Evolutionary conservation across 306 rosid genomes (phyloP), one percentile per base, ranked within the genome.

Genomic region (Acacia crassicarpa): DNA sequence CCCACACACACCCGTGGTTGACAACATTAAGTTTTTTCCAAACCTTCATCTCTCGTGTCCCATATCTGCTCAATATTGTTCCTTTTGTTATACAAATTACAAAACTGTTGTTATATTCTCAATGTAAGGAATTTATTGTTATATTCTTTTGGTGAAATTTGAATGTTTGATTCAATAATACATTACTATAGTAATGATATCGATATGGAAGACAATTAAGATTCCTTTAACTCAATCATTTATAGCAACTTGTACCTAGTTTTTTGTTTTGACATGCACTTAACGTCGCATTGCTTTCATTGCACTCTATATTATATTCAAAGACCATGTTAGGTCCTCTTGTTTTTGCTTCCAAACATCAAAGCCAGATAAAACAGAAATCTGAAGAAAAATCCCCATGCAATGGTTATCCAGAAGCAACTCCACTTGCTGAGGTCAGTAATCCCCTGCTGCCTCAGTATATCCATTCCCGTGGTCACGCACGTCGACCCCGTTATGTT

Each of bases 381-480:
- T 8, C 99, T 90, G 58, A 93, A 95, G 85, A 95, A 85, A 67
- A 95, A 93, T 0, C 99, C 99, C 95, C 92, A 91, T 11, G 99
- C 98, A 27, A 93, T 2, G 0, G 93, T 91, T 13, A 95, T 66
- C 91, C 90, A 91, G 15, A 95, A 40, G 87, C 99, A 95, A 53
- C 45, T 84, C 99, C 99, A 95, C 59, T 93, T 95, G 40, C 80
- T 84, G 0, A 95, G 77, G 46, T 93, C 90, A 2, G 95, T 91
- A 43, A 95, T 78, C 35, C 98, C 98, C 69, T 95, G 97, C 75
- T 86, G 95, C 85, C 59, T 84, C 66, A 95, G 85, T 23, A 95
- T 75, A 74, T 91, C 98, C 0, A 9, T 20, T n/a, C 98, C 99
- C 0, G 93, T 91, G n/a, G 84, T 74, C 46, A 95, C 98, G 79